Evolutionary conservation across 805 yeast species (phyloP), one percentile per base, ranked within the genome.

Genomic region (Tetrapisispora namnaoensis): DNA sequence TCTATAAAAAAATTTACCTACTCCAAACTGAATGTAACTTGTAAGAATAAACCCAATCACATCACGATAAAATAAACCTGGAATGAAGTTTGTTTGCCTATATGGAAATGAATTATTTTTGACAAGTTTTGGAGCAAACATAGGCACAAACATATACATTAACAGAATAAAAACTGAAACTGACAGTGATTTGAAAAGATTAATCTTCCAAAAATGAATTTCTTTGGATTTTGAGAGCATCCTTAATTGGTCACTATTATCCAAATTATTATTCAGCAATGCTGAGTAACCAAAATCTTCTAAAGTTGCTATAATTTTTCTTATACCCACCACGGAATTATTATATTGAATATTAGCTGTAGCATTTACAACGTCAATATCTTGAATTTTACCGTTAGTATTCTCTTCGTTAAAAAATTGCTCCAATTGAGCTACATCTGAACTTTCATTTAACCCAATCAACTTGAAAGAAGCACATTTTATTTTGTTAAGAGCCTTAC

Each of bases 221-320:
- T 91, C 97, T 55, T 81, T 79, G 9, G 76, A 72, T 55, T 86
- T 80, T 1, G 86, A 73, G 28, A 93, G 70, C 1, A 85, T 63
- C 37, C 77, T 79, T 38, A 91, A 61, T 64, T 93, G 98, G 4
- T 84, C 72, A 3, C 79, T 65, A 53, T 78, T 79, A 61, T 83
- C 86, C 4, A 82, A 60, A 45, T 59, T 66, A 32, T 69, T 58
- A 17, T 70, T 66, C 4, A 76, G 67, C 2, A 70, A 54, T 10
- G 84, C 87, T 37, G 74, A 76, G 50, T 80, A 74, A 1, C 82
- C 82, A 6, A 32, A 17, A 36, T 72, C 74, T 46, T 72, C 72
- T 39, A 89, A 70, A 3, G 70, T 64, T 13, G 73, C 70, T 11
- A 86, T 72, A 10, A 91, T 65, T 18, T 70, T 73, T 51, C 98